Base-by-base conservation (phyloP, 306 rosid genomes). In the Echinosophora koreensis region DNA sequence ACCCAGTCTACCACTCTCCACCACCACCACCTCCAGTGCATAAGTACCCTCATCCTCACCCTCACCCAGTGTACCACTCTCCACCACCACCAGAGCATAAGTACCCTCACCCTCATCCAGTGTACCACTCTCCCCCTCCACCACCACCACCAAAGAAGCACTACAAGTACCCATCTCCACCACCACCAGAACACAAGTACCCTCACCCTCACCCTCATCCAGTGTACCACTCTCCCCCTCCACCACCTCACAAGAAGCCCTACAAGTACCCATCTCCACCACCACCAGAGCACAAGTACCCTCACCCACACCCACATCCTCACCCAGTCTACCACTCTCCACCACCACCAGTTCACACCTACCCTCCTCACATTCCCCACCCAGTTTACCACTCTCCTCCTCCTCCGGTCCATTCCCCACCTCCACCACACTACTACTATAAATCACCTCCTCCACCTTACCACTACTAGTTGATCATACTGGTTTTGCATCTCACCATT, bases 371-470 rank as follows among this genome's bases (percentile, higher is more conserved):
- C 14, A 59, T 61, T 9, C 80, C 79, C 14, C 11, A 52, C 28
- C 79, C 80, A 22, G 56, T 64, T 8, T 52, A 74, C 64, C 67
- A 76, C 64, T 69, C 82, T 4, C 68, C 73, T 27, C 85, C 85
- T 35, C 86, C 86, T 32, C 88, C 86, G 2, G 50, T 44, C 50
- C 50, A 44, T 44, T 47, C 52, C 6, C 15, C 52, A 12, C 15
- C 87, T 30, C 90, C 93, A 66, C 93, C 90, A 37, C 89, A 86
- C 34, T 75, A 89, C 55, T 16, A 84, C 39, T 71, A 90, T 35
- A 42, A 87, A 28, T 90, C 89, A 28, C 87, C 88, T 42, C 95
- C 96, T 77, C 96, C 96, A 15, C 92, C 96, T 32, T 37, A 86
- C 84, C 89, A 88, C 70, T 15, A 81, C 89, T 90, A 90, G 92